Evolutionary conservation across 2,329 filamentous ascomycete genomes (phyloP), one percentile per base, ranked within the genome.

Genomic region (Ceratocystis huliohia): DNA sequence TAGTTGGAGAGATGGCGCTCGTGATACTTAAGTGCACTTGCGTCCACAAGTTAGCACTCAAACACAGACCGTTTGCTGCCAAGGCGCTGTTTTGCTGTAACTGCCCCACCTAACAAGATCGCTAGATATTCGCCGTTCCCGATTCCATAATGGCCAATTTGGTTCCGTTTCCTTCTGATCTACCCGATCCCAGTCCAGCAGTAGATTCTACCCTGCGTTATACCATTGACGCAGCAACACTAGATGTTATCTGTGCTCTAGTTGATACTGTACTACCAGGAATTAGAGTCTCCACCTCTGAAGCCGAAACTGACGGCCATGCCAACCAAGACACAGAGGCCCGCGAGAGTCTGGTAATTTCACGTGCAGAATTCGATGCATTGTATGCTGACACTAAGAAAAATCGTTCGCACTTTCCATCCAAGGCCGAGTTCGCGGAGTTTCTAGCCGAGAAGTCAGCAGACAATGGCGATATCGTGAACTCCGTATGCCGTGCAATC

Each of bases 191-290:
- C 64, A 15, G 13, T 22, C 48, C 61, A 63, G 15, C 37, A 67
- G 2, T 64, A 63, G 30, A 67, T 69, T 46, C 70, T 46, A 66
- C 65, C 48, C 67, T 66, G 70, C 4, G 72, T 73, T 22, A 8
- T 69, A 0, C 71, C 70, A 5, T 71, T 73, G 68, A 80, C 78
- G 71, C 79, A 81, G 70, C 76, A 73, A 50, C 74, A 77, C 62
- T 73, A 74, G 20, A 76, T 48, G 79, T 80, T 1, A 71, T 85
- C 53, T 76, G 80, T 69, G 76, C 82, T 1, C 74, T 86, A 5
- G 73, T 85, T 50, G 83, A 86, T 69, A 81, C 80, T n/a, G 74
- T 83, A 20, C 74, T 89, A 41, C 85, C 87, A 1, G 80, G 84
- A 22, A 78, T 89, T 68, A 78, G 77, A 22, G 72, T 77, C 15